These are phyloP conservation scores for Trametes pubescens DNA, from an alignment of 1,284 basidiomycete species.

Conservation along the genomic window DNA sequence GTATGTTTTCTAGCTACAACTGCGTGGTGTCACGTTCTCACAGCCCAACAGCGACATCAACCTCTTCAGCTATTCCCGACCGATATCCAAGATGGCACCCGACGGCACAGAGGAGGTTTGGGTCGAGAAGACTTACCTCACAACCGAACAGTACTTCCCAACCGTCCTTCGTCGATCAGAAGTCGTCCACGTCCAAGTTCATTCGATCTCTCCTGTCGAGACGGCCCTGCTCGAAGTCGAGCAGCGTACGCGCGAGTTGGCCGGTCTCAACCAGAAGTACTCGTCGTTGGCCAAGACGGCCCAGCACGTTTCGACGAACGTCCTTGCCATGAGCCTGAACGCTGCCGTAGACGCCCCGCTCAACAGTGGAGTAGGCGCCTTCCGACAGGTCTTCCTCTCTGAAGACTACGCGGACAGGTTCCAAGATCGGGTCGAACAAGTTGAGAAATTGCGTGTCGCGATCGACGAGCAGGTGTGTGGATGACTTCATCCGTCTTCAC, in stretches of 20 bases:
- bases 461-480: slow-evolving; percentile 82
- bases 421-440: slow-evolving; percentile 73
- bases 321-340: slow-evolving; percentile 89
- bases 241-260: slow-evolving; percentile 79
- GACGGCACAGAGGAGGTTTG: slow-evolving; percentile 81
- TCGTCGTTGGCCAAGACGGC: slow-evolving; percentile 79
- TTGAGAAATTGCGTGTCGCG: slow-evolving; percentile 75
- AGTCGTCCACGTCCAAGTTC: slow-evolving; percentile 76
- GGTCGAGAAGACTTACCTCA: slow-evolving; percentile 89
- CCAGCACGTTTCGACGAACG: slow-evolving; percentile 80
- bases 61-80: slow-evolving; percentile 82
- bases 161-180: slow-evolving; percentile 93
- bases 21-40: slow-evolving; percentile 22
- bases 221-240: slow-evolving; percentile 86
- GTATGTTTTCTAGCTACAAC: slow-evolving; percentile 44
- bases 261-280: slow-evolving; percentile 75
- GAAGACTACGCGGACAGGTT: slow-evolving; percentile 73
- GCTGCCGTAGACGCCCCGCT: slow-evolving; percentile 85
- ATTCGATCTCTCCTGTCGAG: slow-evolving; percentile 89
- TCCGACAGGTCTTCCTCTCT: slow-evolving; percentile 81
- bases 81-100: slow-evolving; percentile 65
- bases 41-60: slow-evolving; percentile 69
- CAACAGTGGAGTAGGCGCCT: slow-evolving; percentile 80
- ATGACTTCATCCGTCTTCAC: not conserved
- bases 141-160: slow-evolving; percentile 91